Conservation (phyloP, 352 stramenopile species). For the Phytophthora megakarya region DNA sequence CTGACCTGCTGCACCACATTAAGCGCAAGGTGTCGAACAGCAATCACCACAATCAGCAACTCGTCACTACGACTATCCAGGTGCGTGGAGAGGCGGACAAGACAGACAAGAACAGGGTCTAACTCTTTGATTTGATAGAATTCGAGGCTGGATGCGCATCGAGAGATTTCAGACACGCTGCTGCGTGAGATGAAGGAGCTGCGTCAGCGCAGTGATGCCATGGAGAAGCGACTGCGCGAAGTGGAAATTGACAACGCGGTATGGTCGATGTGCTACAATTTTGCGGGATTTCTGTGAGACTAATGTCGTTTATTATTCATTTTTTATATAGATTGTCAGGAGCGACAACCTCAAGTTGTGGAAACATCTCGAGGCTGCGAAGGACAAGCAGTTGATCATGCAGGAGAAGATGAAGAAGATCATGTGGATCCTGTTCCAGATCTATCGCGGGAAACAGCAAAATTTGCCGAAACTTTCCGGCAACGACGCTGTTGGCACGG, state of each 20-base stretch:
- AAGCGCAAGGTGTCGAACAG: constrained; percentile 87
- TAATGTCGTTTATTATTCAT: constrained; percentile 1
- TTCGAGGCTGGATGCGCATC: constrained; percentile 68
- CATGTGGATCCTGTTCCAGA: constrained; percentile 91
- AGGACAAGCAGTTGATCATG: constrained; percentile 91
- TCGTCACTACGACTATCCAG: constrained; percentile 64
- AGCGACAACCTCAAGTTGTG: constrained; percentile 90
- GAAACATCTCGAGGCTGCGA: constrained; percentile 84
- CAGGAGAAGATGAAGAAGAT: constrained; percentile 93
- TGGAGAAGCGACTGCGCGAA: constrained; percentile 86
- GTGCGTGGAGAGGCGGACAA: constrained; percentile 23
- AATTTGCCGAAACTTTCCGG: constrained; percentile 74
- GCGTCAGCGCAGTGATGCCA: constrained; percentile 80
- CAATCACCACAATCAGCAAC: constrained; percentile 50
- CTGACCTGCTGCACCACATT: constrained; percentile 87
- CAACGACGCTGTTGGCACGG: constrained; percentile 58
- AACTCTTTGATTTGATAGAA: constrained; percentile 41
- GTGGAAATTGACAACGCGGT: constrained; percentile 89
- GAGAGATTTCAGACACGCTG: constrained; percentile 80
- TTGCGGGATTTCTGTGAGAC: background rate
- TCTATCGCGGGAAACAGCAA: constrained; percentile 85
- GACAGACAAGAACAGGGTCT: constrained; percentile 1
- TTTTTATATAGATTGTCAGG: constrained; percentile 63
- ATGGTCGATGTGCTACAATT: constrained; percentile 3
- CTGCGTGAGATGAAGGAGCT: constrained; percentile 87